A percentile compares a stretch with the other conserved stretches of the same genome.
phyloP scores from a whole-genome alignment of 441 rosid genomes.

The Iberis amara region DNA sequence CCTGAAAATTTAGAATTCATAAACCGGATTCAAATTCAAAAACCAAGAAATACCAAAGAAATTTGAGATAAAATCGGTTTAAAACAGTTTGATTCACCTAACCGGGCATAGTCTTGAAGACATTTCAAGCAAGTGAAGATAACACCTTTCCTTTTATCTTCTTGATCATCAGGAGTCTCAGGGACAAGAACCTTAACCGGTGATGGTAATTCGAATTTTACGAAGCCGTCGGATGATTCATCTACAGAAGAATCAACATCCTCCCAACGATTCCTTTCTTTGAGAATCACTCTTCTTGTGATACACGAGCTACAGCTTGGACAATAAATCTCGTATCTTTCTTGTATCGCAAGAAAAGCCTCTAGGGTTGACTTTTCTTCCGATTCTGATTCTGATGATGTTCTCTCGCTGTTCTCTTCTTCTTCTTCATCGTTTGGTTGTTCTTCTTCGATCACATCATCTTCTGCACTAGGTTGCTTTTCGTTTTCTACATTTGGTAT shows the following conservation, averaged over 20 bases:
- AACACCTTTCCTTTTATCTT: no score
- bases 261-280: conserved; percentile 2
- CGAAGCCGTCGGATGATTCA: conserved; percentile 8
- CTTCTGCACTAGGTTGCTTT: not conserved
- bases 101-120: conserved; percentile 11
- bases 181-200: conserved; percentile 18
- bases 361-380: conserved; percentile 46
- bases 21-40: not conserved
- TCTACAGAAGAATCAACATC: conserved; percentile 9
- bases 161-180: no score
- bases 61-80: conserved; percentile 1
- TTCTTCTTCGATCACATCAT: not conserved
- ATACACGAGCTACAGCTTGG: conserved; percentile 76
- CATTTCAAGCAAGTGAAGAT: conserved; percentile 21
- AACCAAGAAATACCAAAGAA: not conserved
- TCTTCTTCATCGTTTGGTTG: not conserved
- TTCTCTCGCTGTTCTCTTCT: conserved; percentile 2
- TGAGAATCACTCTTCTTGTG: conserved; percentile 33
- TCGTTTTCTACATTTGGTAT: conserved; percentile 3
- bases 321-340: conserved; percentile 69
- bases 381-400: not conserved
- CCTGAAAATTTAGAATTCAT: conserved; percentile 23
- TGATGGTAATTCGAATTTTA: not conserved
- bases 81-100: conserved; percentile 13
- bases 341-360: conserved; percentile 58